Evolutionary conservation across 768 basidiomycete species (phyloP), one percentile per base, ranked within the genome.

Genomic region (Rhodotorula graminis): DNA sequence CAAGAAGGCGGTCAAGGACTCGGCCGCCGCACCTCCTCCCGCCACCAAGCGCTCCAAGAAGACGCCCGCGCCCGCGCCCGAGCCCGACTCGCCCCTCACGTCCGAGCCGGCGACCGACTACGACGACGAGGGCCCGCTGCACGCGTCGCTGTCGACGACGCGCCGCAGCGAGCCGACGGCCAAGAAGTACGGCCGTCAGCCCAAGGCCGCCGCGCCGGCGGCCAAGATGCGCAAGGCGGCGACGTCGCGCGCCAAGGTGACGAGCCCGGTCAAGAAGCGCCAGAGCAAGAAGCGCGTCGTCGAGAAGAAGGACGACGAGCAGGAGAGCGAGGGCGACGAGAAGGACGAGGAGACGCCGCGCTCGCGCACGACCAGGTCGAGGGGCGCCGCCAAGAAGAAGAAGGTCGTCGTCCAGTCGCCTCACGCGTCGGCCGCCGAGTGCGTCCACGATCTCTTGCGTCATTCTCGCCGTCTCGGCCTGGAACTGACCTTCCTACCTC

Each of bases 201-300:
- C 14, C 33, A 64, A 53, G 50, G 16, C 21, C 33, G 15, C 18
- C 2, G 58, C 25, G 21, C 50, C 50, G 14, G 33, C 19, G 16
- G 63, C 50, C 31, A 33, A 37, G 52, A 53, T 23, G 52, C 8
- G 52, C 25, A 64, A 64, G 63, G 63, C 63, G 33, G 56, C 33
- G 9, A 0, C 21, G 9, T 0, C 21, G 33, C 56, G 11, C 31
- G 8, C 60, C 8, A 47, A 46, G 44, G n/a, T 4, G 14, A 31
- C 9, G 29, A 33, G 55, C 55, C 31, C 10, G 29, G 55, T 14
- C 29, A 50, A 50, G 62, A 40, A 40, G 42, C 40, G 55, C 55
- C 6, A 55, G 53, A n/a, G 31, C 27, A 15, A 56, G n/a, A 27
- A 56, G 62, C 33, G 23, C 49, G 44, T 12, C 44, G 33, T 12